Conservation (phyloP, 225 moss, liverwort and hornwort species). For the Bryum argenteum region DNA sequence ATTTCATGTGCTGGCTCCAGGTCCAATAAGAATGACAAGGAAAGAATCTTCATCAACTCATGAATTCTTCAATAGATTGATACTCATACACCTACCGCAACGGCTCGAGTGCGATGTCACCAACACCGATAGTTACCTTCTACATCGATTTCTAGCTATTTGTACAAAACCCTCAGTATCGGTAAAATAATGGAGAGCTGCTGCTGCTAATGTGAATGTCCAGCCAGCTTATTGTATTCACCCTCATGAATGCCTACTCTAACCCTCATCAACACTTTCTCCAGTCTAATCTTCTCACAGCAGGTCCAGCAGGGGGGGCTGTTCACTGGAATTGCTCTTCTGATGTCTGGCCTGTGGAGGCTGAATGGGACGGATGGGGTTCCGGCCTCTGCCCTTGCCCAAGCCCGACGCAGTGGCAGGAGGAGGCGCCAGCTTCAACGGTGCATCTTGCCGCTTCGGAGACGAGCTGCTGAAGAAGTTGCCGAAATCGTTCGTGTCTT, state of each 20-base stretch:
- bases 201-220: conserved; percentile 4
- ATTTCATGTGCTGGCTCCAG: not conserved
- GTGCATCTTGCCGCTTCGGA: conserved; percentile 47
- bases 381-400: conserved; percentile 89
- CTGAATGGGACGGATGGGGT: conserved; percentile 68
- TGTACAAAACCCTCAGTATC: conserved; percentile 43
- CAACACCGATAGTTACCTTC: conserved; percentile 32
- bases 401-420: conserved; percentile 65
- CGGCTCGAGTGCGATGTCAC: conserved; percentile 13
- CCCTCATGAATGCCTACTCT: conserved; percentile 47
- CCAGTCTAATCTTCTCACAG: conserved; percentile 24
- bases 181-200: not conserved
- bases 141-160: conserved; percentile 42
- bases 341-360: conserved; percentile 52
- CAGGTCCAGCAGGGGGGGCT: conserved; percentile 73
- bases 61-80: conserved; percentile 16
- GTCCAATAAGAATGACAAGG: not conserved
- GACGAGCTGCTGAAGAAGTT: conserved; percentile 55
- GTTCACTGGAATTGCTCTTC: conserved; percentile 59
- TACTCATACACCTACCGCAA: conserved; percentile 10
- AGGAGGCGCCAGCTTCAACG: conserved; percentile 78
- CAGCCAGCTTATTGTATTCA: conserved; percentile 33
- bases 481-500: conserved; percentile 48
- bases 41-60: conserved; percentile 33
- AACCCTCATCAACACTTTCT: conserved; percentile 12